These are phyloP conservation scores for Erythrobasidium hasegawianum DNA, from an alignment of 1,284 basidiomycete genomes.

Conservation along the genomic window DNA sequence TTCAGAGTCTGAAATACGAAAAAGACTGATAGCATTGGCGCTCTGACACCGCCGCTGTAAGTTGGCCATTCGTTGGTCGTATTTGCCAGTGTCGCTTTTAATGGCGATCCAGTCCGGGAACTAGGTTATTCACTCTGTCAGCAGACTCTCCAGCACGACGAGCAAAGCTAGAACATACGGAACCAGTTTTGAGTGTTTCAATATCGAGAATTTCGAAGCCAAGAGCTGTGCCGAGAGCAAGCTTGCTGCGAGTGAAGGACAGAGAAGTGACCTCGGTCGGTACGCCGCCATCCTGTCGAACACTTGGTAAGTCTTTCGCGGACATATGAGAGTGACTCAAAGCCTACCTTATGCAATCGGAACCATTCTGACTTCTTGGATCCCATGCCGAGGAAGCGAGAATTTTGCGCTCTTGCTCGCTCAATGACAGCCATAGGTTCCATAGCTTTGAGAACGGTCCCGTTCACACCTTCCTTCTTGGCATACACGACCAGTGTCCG, in stretches of 20 bases:
- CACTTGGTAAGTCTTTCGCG: too few relatives aligned
- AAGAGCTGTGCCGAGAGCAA: conserved; percentile 77
- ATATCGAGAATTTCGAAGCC: conserved; percentile 83
- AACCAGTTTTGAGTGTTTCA: conserved; percentile 42
- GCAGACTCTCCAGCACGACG: too few relatives aligned
- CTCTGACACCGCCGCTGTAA: conserved; percentile 60
- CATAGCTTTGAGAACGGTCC: conserved; percentile 87
- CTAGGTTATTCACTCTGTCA: background rate
- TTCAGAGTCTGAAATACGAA: conserved; percentile 64
- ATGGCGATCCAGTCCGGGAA: conserved; percentile 36
- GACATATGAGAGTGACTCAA: background rate
- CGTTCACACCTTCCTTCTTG: conserved; percentile 86
- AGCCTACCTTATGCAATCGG: conserved; percentile 68
- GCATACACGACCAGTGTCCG: conserved; percentile 89
- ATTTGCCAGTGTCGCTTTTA: conserved; percentile 22
- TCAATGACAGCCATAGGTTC: conserved; percentile 79
- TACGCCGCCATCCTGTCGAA: conserved; percentile 31
- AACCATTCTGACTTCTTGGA: conserved; percentile 85
- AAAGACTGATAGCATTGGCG: conserved; percentile 81
- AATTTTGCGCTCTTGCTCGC: conserved; percentile 47
- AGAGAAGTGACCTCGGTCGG: conserved; percentile 76
- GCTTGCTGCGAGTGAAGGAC: conserved; percentile 83
- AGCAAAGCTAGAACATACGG: conserved; percentile 20
- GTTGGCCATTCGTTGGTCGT: conserved; percentile 14
- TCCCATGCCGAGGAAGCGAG: conserved; percentile 66